Base-by-base conservation (phyloP, 2,329 filamentous ascomycete species). In the Alternaria brassicicola region DNA sequence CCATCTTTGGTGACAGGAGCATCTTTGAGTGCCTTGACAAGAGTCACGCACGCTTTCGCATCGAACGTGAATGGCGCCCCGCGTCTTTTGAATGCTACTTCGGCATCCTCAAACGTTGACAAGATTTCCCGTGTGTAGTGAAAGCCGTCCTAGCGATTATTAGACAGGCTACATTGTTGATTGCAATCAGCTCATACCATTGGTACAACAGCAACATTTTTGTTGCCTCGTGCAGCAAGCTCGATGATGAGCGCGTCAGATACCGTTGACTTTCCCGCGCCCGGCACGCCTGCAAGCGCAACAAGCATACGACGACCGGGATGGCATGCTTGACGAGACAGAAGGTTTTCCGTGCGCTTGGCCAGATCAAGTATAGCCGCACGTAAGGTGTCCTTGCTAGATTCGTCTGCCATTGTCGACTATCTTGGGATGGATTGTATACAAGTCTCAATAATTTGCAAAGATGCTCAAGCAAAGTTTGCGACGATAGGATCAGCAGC, bases 11-110 rank as follows among this genome's bases (percentile, higher is more conserved):
- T 71, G 5, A 72, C 62, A 19, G 61, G 64, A 15, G 61, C 61
- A 7, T 45, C 25, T 31, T 64, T 65, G 12, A 72, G 39, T 8
- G 26, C 54, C 19, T 46, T 59, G 15, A 68, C 62, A 17, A 71
- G 64, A 6, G 52, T 33, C 15, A 71, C 49, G 19, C 69, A 69
- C 6, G 60, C 59, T 19, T 64, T 19, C 13, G 63, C 68, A 51
- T 72, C 64, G 42, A 72, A 72, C 1, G 69, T 71, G 36, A 72
- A 72, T 0, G 68, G 68, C 28, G 68, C 69, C 13, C 69, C 68
- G 19, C 68, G 68, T 39, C 69, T 59, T 25, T 58, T 56, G 33
- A 72, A 71, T 1, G 68, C 68, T n/a, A 53, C 25, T 9, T 62
- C 53, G 4, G 67, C 57, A 49, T 71, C 55, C 15, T 63, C 35